Conservation (phyloP, 495 filamentous ascomycete genomes). For the Letharia lupina region DNA sequence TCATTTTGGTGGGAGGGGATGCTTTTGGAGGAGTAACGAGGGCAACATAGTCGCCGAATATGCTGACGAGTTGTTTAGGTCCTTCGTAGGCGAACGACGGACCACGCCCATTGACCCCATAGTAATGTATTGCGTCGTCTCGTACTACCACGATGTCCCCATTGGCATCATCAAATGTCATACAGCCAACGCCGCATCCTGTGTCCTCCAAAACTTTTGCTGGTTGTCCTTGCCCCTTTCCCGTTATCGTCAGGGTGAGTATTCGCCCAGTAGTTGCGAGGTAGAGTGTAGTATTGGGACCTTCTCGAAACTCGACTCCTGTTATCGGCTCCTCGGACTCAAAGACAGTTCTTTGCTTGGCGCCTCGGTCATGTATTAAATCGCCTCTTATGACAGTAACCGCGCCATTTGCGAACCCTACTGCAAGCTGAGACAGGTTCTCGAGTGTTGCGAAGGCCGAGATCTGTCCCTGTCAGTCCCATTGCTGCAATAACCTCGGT, state of each 20-base stretch:
- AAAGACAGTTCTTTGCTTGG: conserved; percentile 90
- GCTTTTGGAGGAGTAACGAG: conserved; percentile 79
- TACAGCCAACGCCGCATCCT: conserved; percentile 85
- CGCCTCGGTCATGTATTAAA: conserved; percentile 90
- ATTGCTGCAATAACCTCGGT: neutral
- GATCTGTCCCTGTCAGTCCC: conserved; percentile 48
- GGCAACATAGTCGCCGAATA: conserved; percentile 80
- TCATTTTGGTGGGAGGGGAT: conserved; percentile 40
- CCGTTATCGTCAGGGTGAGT: conserved; percentile 73
- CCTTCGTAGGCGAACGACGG: conserved; percentile 85
- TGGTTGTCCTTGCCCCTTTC: conserved; percentile 80
- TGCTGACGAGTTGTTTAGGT: conserved; percentile 70
- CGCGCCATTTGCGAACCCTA: conserved; percentile 92
- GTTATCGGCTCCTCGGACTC: conserved; percentile 96
- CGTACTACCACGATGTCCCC: conserved; percentile 83
- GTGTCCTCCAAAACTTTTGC: conserved; percentile 78
- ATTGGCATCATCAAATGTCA: conserved; percentile 71
- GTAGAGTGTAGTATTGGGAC: conserved; percentile 66
- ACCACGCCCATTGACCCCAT: conserved; percentile 75
- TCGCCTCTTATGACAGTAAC: conserved; percentile 92
- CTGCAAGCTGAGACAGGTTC: conserved; percentile 81
- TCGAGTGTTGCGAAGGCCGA: conserved; percentile 81
- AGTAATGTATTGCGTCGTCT: conserved; percentile 92
- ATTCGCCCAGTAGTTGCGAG: conserved; percentile 89
- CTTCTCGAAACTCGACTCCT: conserved; percentile 68